phyloP scores from a whole-genome alignment of 257 asterid genomes.

The Solanum pimpinellifolium region DNA sequence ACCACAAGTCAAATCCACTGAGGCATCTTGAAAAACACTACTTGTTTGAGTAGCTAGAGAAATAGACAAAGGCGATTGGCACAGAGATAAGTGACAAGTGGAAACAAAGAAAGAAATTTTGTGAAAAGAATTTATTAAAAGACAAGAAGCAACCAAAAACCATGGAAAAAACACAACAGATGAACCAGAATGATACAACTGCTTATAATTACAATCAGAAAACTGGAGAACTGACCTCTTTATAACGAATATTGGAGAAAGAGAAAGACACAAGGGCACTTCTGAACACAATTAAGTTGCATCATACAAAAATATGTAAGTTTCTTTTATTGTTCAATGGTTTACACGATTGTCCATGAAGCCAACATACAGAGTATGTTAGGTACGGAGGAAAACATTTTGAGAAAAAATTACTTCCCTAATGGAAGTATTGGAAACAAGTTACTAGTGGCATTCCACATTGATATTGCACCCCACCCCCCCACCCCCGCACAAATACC shows the following conservation, averaged over 20 bases:
- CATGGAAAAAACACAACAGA: neutral
- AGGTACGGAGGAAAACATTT: neutral
- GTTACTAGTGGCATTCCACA: neutral
- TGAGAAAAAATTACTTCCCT: neutral
- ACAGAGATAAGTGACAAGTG: neutral
- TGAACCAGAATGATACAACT: neutral
- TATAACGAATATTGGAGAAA: neutral
- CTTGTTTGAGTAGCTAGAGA: neutral
- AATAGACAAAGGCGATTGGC: neutral
- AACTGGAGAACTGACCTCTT: neutral
- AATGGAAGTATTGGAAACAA: neutral
- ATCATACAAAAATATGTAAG: neutral
- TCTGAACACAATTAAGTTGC: neutral
- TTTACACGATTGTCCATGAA: neutral
- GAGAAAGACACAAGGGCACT: neutral
- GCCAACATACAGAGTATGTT: neutral
- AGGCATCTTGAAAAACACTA: neutral
- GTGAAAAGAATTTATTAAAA: neutral
- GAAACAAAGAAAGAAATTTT: neutral
- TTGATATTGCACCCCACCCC: neutral
- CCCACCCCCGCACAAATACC: too few species aligned
- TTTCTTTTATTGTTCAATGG: neutral
- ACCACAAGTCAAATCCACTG: neutral
- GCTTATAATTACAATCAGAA: neutral
- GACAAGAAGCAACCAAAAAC: neutral